These are phyloP conservation scores for Chlamydomonas urium DNA, from an alignment of 139 green algal genomes.

Conservation along the genomic window DNA sequence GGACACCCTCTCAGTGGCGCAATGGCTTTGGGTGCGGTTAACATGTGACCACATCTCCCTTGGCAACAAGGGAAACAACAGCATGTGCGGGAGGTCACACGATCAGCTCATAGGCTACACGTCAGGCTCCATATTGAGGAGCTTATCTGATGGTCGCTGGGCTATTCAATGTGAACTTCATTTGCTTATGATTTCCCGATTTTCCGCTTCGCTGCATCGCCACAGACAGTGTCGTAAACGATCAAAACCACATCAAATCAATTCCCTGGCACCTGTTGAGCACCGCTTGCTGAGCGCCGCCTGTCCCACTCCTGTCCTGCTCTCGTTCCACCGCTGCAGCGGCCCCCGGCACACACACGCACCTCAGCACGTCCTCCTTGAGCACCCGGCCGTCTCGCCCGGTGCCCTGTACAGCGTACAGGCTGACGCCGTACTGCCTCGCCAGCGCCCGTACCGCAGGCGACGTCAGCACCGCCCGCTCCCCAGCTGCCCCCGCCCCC, in stretches of 20 bases:
- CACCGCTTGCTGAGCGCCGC: background rate
- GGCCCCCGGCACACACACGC: background rate
- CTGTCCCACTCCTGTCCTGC: background rate
- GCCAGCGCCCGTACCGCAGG: conserved; percentile 74
- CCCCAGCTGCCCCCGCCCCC: background rate
- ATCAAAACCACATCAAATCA: background rate
- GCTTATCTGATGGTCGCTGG: too few relatives aligned
- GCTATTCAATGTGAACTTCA: too few relatives aligned
- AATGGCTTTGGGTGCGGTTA: too few relatives aligned
- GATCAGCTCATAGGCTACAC: too few relatives aligned
- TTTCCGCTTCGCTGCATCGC: too few relatives aligned
- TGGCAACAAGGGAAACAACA: too few relatives aligned
- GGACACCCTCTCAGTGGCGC: too few relatives aligned
- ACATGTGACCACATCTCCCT: too few relatives aligned
- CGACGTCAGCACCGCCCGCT: conserved; percentile 33
- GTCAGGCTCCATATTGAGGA: too few relatives aligned
- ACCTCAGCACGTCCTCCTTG: conserved; percentile 49
- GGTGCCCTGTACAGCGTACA: conserved; percentile 37
- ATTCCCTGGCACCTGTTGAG: background rate
- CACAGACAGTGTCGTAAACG: too few relatives aligned
- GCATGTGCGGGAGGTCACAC: too few relatives aligned
- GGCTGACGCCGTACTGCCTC: conserved; percentile 54
- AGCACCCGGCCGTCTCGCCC: conserved; percentile 67
- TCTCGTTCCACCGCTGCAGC: background rate
- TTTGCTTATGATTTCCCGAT: too few relatives aligned